Percentiles rank a stretch among this genome's conserved stretches.
Conservation (phyloP, 1,284 basidiomycete genomes). For the Lignosus rhinocerotis region DNA sequence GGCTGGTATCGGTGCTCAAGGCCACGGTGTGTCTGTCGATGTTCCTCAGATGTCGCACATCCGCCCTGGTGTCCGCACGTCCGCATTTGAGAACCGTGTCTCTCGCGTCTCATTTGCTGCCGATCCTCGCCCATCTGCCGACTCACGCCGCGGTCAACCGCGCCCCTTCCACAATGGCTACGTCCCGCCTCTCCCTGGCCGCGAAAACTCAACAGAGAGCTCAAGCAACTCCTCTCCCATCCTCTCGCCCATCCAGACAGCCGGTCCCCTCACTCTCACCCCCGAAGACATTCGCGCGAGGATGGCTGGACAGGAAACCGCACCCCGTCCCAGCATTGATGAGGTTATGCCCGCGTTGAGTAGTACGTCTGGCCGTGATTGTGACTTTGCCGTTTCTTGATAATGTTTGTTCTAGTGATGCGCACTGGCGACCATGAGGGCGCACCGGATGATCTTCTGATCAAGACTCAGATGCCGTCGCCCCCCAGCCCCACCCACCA, state of each 20-base stretch:
- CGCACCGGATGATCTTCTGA: constrained; percentile 44
- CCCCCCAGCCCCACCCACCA: constrained; percentile 36
- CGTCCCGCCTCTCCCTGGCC: constrained; percentile 54
- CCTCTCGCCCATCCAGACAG: constrained; percentile 68
- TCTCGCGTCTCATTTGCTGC: constrained; percentile 71
- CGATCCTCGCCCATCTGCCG: constrained; percentile 62
- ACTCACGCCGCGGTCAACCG: constrained; percentile 49
- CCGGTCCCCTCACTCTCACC: constrained; percentile 65
- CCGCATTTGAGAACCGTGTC: constrained; percentile 41
- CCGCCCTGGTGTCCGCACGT: constrained; percentile 46
- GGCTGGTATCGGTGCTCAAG: constrained; percentile 43
- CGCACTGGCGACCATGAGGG: constrained; percentile 44
- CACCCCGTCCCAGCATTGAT: constrained; percentile 41
- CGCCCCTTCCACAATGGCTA: constrained; percentile 56
- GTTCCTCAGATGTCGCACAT: constrained; percentile 51
- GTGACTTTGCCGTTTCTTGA: background rate
- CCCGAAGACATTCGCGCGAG: constrained; percentile 61
- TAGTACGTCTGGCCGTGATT: constrained; percentile 41
- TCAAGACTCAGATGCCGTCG: constrained; percentile 33
- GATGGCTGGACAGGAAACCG: constrained; percentile 32
- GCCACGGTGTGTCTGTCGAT: constrained; percentile 26
- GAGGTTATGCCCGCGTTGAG: constrained; percentile 64
- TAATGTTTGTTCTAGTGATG: constrained; percentile 53
- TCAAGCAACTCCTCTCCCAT: constrained; percentile 33
- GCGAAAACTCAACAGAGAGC: constrained; percentile 38